These are phyloP conservation scores for Floccularia luteovirens DNA, from an alignment of 768 basidiomycete genomes.

Conservation along the genomic window DNA sequence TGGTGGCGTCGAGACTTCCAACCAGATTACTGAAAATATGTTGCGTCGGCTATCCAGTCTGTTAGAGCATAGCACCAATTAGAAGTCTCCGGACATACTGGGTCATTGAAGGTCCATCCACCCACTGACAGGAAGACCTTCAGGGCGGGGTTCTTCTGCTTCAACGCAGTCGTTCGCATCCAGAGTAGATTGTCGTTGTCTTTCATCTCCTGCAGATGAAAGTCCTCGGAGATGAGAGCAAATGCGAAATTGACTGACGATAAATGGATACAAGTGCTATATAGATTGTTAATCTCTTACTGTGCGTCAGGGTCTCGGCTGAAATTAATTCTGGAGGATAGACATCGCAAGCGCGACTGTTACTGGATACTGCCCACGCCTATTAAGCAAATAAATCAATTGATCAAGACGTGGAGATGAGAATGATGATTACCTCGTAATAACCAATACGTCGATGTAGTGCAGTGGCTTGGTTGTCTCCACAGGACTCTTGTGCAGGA, in stretches of 20 bases:
- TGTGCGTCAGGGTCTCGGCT: constrained; percentile 14
- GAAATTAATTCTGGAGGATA: constrained; percentile 14
- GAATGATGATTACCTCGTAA: constrained; percentile 8
- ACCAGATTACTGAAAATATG: constrained; percentile 14
- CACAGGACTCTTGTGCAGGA: constrained; percentile 2
- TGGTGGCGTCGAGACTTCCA: constrained; percentile 8
- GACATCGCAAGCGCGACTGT: constrained; percentile 8
- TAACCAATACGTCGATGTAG: constrained; percentile 15
- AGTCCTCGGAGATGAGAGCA: constrained; percentile 14
- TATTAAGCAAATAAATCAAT: too few relatives aligned
- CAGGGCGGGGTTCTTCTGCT: constrained; percentile 13
- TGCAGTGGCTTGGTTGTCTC: constrained; percentile 13
- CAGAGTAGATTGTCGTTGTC: constrained; percentile 12
- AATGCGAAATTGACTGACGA: constrained; percentile 16
- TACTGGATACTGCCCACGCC: constrained; percentile 8
- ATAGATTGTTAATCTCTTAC: neutral
- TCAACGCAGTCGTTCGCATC: constrained; percentile 14
- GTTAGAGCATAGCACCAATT: neutral
- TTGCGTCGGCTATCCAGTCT: constrained; percentile 10
- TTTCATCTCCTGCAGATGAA: constrained; percentile 14
- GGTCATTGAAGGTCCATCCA: constrained; percentile 18
- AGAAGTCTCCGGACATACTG: neutral
- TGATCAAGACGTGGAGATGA: too few relatives aligned
- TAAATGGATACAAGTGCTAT: neutral
- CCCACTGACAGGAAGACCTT: constrained; percentile 17